These are phyloP conservation scores for Talaromyces atroroseus DNA, from an alignment of 2,329 filamentous ascomycete species.

Conservation along the genomic window DNA sequence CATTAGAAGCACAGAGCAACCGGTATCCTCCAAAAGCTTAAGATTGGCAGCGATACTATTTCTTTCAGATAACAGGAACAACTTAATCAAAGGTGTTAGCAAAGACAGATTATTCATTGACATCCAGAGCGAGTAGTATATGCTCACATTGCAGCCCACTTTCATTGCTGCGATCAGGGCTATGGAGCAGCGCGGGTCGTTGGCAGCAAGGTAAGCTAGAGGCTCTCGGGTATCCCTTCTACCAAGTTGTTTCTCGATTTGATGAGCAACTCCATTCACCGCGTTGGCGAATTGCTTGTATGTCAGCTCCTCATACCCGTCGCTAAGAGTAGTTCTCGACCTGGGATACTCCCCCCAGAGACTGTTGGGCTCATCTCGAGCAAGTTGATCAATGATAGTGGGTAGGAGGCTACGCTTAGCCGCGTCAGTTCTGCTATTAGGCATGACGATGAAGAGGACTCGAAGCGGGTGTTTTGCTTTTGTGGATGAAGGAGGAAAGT, in stretches of 20 bases:
- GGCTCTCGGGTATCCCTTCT: slow-evolving; percentile 2
- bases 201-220: slow-evolving; percentile 1
- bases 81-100: not conserved
- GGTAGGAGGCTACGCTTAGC: not conserved
- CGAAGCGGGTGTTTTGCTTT: not conserved
- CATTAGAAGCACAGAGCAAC: slow-evolving; percentile 2
- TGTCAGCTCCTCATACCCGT: not conserved
- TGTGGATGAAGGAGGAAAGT: not conserved
- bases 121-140: not conserved
- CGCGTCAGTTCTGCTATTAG: slow-evolving; percentile 1
- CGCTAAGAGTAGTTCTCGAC: not conserved
- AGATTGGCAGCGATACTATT: slow-evolving; percentile 4
- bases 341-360: slow-evolving; percentile 4
- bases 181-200: slow-evolving; percentile 3
- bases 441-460: not conserved
- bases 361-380: slow-evolving; percentile 1
- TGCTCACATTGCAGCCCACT: slow-evolving; percentile 1
- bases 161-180: slow-evolving; percentile 5
- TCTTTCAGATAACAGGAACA: slow-evolving; percentile 4
- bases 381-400: slow-evolving; percentile 3
- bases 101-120: too few species aligned
- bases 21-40: not conserved
- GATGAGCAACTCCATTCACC: slow-evolving; percentile 1
- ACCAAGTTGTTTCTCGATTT: not conserved
- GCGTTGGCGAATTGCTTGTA: slow-evolving; percentile 8